phyloP scores from a whole-genome alignment of 1,284 basidiomycete genomes.

The Leccinum subrobustum region DNA sequence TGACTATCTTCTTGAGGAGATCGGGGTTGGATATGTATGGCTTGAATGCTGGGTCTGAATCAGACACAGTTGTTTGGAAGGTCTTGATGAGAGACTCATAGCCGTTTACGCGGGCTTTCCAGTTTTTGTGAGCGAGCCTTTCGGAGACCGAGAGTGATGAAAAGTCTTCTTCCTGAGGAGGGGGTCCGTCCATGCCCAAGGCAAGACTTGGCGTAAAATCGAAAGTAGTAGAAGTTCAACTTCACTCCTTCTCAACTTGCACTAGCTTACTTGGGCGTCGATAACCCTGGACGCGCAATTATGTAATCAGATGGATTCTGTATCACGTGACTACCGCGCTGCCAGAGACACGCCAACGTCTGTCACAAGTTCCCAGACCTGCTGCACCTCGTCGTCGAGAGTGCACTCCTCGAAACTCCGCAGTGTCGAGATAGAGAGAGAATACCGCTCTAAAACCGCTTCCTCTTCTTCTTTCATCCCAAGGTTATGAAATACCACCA shows the following conservation, averaged over 20 bases:
- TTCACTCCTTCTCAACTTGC: not conserved
- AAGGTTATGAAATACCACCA: constrained; percentile 70
- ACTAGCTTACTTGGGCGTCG: constrained; percentile 1
- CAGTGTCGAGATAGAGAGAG: constrained; percentile 42
- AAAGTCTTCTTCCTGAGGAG: constrained; percentile 94
- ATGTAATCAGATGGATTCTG: constrained; percentile 22
- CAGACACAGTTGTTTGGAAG: constrained; percentile 86
- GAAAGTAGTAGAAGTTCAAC: constrained; percentile 16
- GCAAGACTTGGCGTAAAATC: not conserved
- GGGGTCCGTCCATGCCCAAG: constrained; percentile 79
- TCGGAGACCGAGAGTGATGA: constrained; percentile 79
- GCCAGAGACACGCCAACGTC: constrained; percentile 57
- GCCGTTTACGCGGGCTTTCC: constrained; percentile 95
- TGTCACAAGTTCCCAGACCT: constrained; percentile 57
- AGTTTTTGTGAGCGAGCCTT: constrained; percentile 91
- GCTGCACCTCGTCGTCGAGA: constrained; percentile 51
- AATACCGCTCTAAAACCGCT: constrained; percentile 49
- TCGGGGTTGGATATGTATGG: constrained; percentile 81
- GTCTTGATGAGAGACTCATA: constrained; percentile 88
- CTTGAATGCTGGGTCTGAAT: constrained; percentile 92
- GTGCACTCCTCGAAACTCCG: constrained; percentile 41
- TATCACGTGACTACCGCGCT: constrained; percentile 38
- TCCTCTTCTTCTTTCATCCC: constrained; percentile 56
- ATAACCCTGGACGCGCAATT: constrained; percentile 18
- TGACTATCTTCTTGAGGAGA: constrained; percentile 83